Conservation (phyloP, 148 eudicot genomes). For the Rhododendron griersonianum region DNA sequence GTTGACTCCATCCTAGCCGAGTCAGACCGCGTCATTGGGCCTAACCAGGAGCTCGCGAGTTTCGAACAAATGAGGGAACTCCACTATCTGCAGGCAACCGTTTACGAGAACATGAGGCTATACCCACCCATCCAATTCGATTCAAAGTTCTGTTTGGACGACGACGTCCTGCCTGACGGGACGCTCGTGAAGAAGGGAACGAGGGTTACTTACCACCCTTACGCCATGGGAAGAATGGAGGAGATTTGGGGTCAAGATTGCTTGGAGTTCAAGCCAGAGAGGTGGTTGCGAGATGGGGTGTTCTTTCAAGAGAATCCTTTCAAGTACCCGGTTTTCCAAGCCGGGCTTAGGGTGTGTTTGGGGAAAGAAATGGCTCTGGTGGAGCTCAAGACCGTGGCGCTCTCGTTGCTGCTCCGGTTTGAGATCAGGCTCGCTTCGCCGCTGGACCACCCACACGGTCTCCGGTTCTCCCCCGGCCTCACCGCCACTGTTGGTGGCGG, state of each 20-base stretch:
- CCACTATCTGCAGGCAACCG: slow-evolving; percentile 52
- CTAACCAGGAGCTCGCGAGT: background rate
- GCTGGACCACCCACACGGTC: background rate
- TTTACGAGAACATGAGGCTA: slow-evolving; percentile 68
- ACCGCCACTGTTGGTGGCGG: slow-evolving; percentile 58
- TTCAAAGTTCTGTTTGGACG: slow-evolving; percentile 56
- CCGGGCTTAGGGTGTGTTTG: slow-evolving; percentile 61
- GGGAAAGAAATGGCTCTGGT: slow-evolving; percentile 74
- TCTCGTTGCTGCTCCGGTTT: slow-evolving; percentile 38
- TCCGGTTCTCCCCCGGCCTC: slow-evolving; percentile 61
- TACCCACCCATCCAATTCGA: slow-evolving; percentile 71
- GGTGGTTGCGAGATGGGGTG: slow-evolving; percentile 59
- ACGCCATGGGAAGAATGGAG: slow-evolving; percentile 79
- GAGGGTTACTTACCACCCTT: slow-evolving; percentile 73
- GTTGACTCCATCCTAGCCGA: slow-evolving; percentile 31
- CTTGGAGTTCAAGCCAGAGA: slow-evolving; percentile 61
- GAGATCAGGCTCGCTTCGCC: slow-evolving; percentile 25
- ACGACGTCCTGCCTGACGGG: slow-evolving; percentile 51
- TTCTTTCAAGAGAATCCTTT: slow-evolving; percentile 42
- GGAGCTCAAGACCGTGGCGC: slow-evolving; percentile 46
- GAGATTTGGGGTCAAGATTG: slow-evolving; percentile 62
- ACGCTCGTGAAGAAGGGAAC: slow-evolving; percentile 38
- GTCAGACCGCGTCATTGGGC: slow-evolving; percentile 28
- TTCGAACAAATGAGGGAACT: slow-evolving; percentile 39
- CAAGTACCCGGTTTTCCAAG: slow-evolving; percentile 75